Conservation (phyloP, 257 asterid species). For the Leonotis leonurus region DNA sequence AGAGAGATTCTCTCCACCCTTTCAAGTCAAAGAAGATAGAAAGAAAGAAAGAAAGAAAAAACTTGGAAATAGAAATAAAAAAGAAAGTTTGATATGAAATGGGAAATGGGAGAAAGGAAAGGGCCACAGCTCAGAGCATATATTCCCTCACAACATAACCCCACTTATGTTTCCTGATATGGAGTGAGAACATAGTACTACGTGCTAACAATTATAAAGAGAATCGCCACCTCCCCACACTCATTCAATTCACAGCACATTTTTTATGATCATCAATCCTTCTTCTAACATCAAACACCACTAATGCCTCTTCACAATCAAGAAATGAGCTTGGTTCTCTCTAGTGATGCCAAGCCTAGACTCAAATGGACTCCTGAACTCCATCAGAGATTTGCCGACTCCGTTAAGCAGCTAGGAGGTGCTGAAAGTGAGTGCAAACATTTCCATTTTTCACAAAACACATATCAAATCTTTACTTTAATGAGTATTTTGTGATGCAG, state of each 20-base stretch:
- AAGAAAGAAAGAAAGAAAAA: slow-evolving; percentile 8
- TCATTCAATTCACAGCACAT: slow-evolving; percentile 11
- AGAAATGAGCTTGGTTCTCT: slow-evolving; percentile 54
- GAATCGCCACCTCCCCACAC: slow-evolving; percentile 21
- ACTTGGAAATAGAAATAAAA: slow-evolving; percentile 24
- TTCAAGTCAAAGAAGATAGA: slow-evolving; percentile 63
- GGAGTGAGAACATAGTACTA: slow-evolving; percentile 71
- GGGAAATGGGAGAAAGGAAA: slow-evolving; percentile 50
- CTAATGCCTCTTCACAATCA: slow-evolving; percentile 48
- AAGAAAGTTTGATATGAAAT: slow-evolving; percentile 47
- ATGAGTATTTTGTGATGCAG: slow-evolving; percentile 29
- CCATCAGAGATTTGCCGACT: slow-evolving; percentile 63
- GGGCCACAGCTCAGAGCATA: slow-evolving; percentile 72
- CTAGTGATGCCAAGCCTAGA: slow-evolving; percentile 88
- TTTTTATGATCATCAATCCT: slow-evolving; percentile 28
- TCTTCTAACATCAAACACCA: not conserved
- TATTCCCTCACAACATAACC: slow-evolving; percentile 63
- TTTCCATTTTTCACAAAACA: no score
- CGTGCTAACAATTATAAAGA: slow-evolving; percentile 57
- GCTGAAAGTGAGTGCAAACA: slow-evolving; percentile 59
- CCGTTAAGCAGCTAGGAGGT: slow-evolving; percentile 76
- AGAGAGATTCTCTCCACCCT: slow-evolving; percentile 62
- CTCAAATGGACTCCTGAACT: slow-evolving; percentile 87
- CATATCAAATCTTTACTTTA: not conserved
- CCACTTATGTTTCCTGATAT: slow-evolving; percentile 80